Conservation (phyloP, 1,284 basidiomycete genomes). For the Dichomitus squalens region DNA sequence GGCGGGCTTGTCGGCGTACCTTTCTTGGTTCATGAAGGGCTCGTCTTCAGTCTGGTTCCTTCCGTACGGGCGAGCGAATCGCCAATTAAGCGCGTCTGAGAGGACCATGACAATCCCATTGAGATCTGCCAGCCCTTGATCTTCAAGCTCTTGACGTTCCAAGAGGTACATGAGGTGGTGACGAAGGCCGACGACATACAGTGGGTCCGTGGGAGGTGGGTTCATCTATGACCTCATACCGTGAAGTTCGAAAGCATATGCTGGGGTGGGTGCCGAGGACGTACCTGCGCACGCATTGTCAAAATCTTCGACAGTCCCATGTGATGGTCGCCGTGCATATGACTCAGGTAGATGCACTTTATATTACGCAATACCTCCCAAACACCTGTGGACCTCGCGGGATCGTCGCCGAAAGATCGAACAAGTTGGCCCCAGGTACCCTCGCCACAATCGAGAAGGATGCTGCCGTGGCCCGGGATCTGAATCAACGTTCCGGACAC, state of each 20-base stretch:
- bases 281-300: slow-evolving; percentile 70
- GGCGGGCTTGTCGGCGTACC: slow-evolving; percentile 7
- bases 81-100: slow-evolving; percentile 57
- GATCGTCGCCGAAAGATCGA: slow-evolving; percentile 74
- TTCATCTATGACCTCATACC: slow-evolving; percentile 47
- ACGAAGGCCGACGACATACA: slow-evolving; percentile 72
- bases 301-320: slow-evolving; percentile 81
- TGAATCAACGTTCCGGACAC: slow-evolving; percentile 79
- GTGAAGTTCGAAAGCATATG: slow-evolving; percentile 3
- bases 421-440: slow-evolving; percentile 90
- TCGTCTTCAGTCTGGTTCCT: slow-evolving; percentile 35
- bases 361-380: slow-evolving; percentile 72
- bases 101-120: slow-evolving; percentile 58
- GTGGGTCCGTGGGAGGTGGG: slow-evolving; percentile 56
- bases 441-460: slow-evolving; percentile 92
- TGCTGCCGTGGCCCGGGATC: slow-evolving; percentile 66
- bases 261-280: slow-evolving; percentile 23
- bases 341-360: slow-evolving; percentile 85
- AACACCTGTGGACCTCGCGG: slow-evolving; percentile 41
- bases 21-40: slow-evolving; percentile 18
- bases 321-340: slow-evolving; percentile 94
- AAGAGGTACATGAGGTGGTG: slow-evolving; percentile 62
- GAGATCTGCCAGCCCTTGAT: slow-evolving; percentile 58
- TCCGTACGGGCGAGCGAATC: slow-evolving; percentile 41
- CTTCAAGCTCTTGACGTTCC: slow-evolving; percentile 67